These are phyloP conservation scores for Spirogloea muscicola DNA, from an alignment of 139 green algal species.

Conservation along the genomic window DNA sequence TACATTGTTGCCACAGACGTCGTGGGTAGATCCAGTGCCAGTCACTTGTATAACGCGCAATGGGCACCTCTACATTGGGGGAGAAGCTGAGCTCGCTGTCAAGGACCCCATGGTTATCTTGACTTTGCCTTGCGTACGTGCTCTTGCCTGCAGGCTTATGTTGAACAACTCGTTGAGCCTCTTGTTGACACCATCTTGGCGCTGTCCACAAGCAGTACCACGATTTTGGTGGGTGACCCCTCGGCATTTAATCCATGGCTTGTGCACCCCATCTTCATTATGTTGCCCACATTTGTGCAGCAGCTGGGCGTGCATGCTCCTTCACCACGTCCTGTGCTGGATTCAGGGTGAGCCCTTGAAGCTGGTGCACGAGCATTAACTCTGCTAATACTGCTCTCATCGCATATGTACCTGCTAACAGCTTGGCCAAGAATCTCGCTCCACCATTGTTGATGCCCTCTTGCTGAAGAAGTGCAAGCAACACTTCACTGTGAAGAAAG, in stretches of 20 bases:
- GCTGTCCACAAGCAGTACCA: conserved; percentile 49
- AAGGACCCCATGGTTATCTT: no score
- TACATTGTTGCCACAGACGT: conserved; percentile 61
- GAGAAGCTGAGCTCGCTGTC: no score
- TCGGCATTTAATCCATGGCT: no score
- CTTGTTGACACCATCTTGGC: conserved; percentile 62
- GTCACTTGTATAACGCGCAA: no score
- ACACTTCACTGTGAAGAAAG: conserved; percentile 61
- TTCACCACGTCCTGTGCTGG: no score
- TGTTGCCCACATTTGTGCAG: no score
- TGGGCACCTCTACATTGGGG: no score
- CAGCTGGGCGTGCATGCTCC: no score
- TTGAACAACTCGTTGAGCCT: conserved; percentile 65
- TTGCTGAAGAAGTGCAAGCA: conserved; percentile 62
- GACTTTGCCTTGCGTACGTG: conserved; percentile 57
- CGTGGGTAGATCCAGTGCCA: no score
- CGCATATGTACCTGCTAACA: not conserved
- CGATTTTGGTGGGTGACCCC: conserved; percentile 4
- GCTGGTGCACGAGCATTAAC: conserved; percentile 24
- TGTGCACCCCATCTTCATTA: no score
- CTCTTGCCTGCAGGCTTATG: conserved; percentile 62
- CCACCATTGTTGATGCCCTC: conserved; percentile 61
- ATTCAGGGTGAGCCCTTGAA: no score
- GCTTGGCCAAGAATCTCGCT: conserved; percentile 76
- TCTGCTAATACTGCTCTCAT: no score